phyloP scores from a whole-genome alignment of 257 asterid species.

The Solanum paucissectum region DNA sequence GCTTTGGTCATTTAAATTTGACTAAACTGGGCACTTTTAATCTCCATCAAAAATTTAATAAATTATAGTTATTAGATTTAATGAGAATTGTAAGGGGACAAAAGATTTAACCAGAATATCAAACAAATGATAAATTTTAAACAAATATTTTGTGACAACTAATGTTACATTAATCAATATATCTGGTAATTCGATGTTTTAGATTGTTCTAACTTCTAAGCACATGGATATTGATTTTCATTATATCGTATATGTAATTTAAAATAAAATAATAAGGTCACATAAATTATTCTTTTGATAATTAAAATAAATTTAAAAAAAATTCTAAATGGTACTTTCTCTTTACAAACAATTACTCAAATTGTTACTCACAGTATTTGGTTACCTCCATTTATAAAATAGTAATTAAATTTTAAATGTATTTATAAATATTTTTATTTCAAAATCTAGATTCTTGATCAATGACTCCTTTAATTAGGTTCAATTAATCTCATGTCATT shows the following conservation, averaged over 20 bases:
- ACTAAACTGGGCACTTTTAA: no score
- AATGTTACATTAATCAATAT: neutral
- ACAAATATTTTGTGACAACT: neutral
- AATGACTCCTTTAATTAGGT: neutral
- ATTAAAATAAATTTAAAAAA: no score
- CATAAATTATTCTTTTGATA: neutral
- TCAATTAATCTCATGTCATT: neutral
- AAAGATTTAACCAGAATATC: neutral
- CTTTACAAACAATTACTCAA: neutral
- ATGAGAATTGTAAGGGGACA: neutral
- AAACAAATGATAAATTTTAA: neutral
- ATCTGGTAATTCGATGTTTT: neutral
- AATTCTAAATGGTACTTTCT: neutral
- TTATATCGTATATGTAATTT: neutral
- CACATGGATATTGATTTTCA: neutral
- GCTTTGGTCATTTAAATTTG: neutral
- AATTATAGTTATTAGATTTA: no score
- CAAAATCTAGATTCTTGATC: neutral
- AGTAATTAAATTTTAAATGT: neutral
- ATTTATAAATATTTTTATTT: neutral
- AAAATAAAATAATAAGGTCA: neutral
- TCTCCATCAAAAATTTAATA: rapidly evolving
- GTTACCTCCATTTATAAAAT: neutral
- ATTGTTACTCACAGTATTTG: neutral
- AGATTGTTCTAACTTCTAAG: neutral